Evolutionary conservation across 2,329 filamentous ascomycete species (phyloP), one percentile per base, ranked within the genome.

Genomic region (Atkinsonella texensis): DNA sequence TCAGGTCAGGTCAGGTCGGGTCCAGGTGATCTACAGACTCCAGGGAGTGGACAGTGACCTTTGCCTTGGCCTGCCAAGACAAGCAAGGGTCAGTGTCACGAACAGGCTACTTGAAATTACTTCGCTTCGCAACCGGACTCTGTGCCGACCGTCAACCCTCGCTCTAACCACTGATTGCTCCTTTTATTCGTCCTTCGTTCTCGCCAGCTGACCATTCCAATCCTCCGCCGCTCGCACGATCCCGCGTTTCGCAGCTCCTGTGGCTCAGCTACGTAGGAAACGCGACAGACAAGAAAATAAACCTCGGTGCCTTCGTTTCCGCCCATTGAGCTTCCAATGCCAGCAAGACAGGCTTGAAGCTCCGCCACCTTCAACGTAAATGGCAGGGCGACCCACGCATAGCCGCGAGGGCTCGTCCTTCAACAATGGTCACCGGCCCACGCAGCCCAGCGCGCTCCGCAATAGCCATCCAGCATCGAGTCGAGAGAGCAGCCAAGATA

Each of bases 361-460:
- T n/a, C 38, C 46, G 5, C 18, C 28, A 35, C 15, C 17, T n/a
- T 50, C 31, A 46, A 46, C 32, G 46, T 43, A 48, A 42, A 67
- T 65, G 61, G 50, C 60, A 46, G 54, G 56, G 32, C 58, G 54
- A 54, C 57, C 63, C 42, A 56, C 60, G 48, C 63, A 62, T 31
- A 61, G 55, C 46, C 60, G 63, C 44, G 61, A 58, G 54, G 60
- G 59, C 56, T 64, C 63, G 41, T 57, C 50, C 49, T 55, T 54
- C 23, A 53, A 41, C 45, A 63, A 59, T 33, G 63, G 65, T 46
- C 73, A 73, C 54, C 64, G 64, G 10, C 72, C 74, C 12, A 55
- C 63, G 23, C 68, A 72, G 51, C 73, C 72, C 8, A 75, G 72
- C 59, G 63, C 68, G 15, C 66, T 77, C 45, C 72, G 73, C 31